A percentile compares a stretch with the other conserved stretches of the same genome.
These are phyloP conservation scores for Tarenaya hassleriana DNA, from an alignment of 345 rosid genomes.

Conservation along the genomic window DNA sequence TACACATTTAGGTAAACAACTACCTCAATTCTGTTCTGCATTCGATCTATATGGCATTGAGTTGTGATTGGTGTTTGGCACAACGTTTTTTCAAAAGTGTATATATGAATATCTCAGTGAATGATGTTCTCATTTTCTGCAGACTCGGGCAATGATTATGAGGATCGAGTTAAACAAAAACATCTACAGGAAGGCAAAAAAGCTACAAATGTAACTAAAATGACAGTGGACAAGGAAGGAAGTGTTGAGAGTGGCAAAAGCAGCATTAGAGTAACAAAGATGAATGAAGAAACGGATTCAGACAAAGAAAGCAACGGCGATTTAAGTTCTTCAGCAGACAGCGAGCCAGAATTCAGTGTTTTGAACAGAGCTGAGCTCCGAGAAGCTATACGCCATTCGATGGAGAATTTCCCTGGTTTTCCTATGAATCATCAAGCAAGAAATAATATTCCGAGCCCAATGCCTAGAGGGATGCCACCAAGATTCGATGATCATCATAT, in stretches of 20 bases:
- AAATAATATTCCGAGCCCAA: constrained; percentile 26
- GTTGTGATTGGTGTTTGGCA: neutral
- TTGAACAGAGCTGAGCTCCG: constrained; percentile 15
- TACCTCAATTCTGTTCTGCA: neutral
- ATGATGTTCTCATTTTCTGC: neutral
- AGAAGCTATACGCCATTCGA: constrained; percentile 32
- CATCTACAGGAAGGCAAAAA: neutral
- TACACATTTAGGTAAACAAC: constrained; percentile 25
- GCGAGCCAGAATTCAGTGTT: constrained; percentile 21
- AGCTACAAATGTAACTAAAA: neutral
- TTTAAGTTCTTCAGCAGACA: constrained; percentile 33
- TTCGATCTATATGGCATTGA: neutral
- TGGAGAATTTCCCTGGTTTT: constrained; percentile 11
- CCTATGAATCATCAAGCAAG: constrained; percentile 29
- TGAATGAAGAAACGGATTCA: constrained; percentile 30
- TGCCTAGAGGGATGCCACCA: constrained; percentile 40
- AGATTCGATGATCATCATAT: constrained; percentile 32
- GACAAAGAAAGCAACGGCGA: constrained; percentile 27
- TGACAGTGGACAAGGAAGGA: neutral
- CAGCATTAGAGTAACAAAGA: constrained; percentile 2
- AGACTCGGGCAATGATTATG: constrained; percentile 30
- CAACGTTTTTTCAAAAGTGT: no score
- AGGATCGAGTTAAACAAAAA: constrained; percentile 20
- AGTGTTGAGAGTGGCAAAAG: neutral
- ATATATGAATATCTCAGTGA: neutral